Conservation (phyloP, 768 basidiomycete genomes). For the Hericium erinaceus region DNA sequence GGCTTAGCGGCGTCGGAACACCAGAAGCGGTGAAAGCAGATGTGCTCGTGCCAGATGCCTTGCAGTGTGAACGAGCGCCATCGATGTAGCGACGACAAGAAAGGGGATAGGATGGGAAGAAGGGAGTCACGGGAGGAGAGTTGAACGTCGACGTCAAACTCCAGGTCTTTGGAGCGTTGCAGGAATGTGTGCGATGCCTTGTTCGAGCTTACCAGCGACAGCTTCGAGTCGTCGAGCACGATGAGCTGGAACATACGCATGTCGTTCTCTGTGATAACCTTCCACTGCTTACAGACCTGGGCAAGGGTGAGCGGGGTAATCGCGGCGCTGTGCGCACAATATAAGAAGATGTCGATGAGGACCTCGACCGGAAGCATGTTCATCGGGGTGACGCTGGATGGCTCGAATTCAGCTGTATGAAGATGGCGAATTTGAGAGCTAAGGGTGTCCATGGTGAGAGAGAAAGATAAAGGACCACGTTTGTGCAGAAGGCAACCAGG, state of each 20-base stretch:
- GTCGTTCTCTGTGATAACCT: constrained; percentile 38
- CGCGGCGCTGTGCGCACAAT: constrained; percentile 24
- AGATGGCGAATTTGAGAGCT: neutral
- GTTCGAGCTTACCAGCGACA: constrained; percentile 29
- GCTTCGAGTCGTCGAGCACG: constrained; percentile 34
- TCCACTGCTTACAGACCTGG: constrained; percentile 55
- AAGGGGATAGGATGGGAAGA: constrained; percentile 54
- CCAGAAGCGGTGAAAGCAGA: constrained; percentile 21
- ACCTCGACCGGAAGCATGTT: constrained; percentile 47
- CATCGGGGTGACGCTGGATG: constrained; percentile 8
- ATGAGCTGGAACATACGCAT: constrained; percentile 57
- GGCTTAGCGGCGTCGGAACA: constrained; percentile 7
- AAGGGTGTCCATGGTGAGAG: neutral
- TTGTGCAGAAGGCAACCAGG: too few species aligned
- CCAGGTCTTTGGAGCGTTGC: constrained; percentile 40
- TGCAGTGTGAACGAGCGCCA: constrained; percentile 46
- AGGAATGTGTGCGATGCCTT: constrained; percentile 47
- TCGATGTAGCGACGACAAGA: constrained; percentile 45
- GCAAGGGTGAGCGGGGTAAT: constrained; percentile 40
- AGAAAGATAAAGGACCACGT: neutral
- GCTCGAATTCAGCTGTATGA: neutral
- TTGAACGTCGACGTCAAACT: constrained; percentile 45
- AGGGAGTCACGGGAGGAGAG: constrained; percentile 39
- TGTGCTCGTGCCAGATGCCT: constrained; percentile 25
- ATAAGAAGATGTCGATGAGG: constrained; percentile 49